Conservation (phyloP, 257 asterid genomes). For the Solanum ossicruentum region DNA sequence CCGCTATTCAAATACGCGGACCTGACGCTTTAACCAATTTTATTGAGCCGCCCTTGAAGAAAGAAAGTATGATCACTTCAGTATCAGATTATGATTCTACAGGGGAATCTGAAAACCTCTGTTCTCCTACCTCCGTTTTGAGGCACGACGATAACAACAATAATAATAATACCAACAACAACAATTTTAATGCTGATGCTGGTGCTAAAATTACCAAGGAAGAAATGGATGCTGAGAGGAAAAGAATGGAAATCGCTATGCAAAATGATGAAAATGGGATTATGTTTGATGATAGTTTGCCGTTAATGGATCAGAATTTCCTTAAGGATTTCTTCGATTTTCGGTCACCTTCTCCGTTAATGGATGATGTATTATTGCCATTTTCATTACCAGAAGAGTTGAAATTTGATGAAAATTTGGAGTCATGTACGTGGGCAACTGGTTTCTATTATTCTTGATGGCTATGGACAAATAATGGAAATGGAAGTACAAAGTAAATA, state of each 20-base stretch:
- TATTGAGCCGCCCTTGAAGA: conserved; percentile 15
- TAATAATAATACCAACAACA: background rate
- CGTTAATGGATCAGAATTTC: conserved; percentile 22
- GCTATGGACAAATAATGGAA: background rate
- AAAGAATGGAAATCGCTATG: background rate
- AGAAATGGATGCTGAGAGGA: background rate
- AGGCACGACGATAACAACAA: background rate
- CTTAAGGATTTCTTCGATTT: conserved; percentile 23
- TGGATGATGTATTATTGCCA: background rate
- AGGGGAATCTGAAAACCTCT: conserved; percentile 9
- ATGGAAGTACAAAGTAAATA: background rate
- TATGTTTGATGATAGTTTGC: background rate
- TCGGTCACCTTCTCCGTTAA: conserved; percentile 24
- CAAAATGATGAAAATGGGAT: background rate
- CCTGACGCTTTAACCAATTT: conserved; percentile 44
- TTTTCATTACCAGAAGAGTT: background rate
- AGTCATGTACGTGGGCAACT: conserved; percentile 19
- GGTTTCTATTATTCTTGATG: background rate
- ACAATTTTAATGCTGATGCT: background rate
- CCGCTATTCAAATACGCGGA: conserved; percentile 50
- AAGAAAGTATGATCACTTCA: background rate
- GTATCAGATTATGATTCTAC: conserved; percentile 23
- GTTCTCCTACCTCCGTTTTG: conserved; percentile 57
- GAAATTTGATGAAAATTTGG: background rate
- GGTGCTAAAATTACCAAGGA: background rate